Evolutionary conservation across 2,329 filamentous ascomycete species (phyloP).

Genomic region (Verticillium albo-atrum): DNA sequence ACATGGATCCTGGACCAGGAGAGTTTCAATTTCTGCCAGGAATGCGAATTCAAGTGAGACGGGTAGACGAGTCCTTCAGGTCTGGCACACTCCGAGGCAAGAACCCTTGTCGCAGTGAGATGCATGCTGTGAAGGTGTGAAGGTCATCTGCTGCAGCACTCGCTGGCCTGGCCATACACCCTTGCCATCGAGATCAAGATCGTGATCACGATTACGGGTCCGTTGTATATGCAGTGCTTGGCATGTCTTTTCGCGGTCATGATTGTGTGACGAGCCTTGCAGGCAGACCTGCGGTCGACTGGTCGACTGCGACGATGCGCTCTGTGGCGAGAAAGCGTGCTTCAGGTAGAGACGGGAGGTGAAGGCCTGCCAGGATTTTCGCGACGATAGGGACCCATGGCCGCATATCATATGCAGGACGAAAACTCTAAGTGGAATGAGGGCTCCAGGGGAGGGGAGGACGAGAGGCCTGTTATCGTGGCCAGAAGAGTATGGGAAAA

Average conservation of each 20-base stretch:
- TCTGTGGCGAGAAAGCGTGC: background rate
- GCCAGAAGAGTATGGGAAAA: background rate
- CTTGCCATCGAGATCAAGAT: background rate
- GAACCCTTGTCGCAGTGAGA: too few species aligned
- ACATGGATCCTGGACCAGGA: too few species aligned
- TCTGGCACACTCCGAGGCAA: too few species aligned
- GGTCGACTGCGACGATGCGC: too few species aligned
- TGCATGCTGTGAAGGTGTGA: too few species aligned
- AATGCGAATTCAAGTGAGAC: too few species aligned
- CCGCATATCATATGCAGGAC: background rate
- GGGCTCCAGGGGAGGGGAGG: background rate
- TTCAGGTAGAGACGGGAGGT: background rate
- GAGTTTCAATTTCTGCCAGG: too few species aligned
- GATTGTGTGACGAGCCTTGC: background rate
- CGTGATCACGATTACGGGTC: too few species aligned
- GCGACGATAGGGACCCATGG: background rate
- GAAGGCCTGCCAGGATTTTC: background rate
- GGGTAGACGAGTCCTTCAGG: too few species aligned
- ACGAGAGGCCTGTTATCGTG: background rate
- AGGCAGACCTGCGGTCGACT: background rate
- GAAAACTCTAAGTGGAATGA: background rate
- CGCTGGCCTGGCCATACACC: background rate
- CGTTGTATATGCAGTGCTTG: too few species aligned
- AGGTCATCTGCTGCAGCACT: too few species aligned
- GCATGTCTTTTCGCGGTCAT: too few species aligned